Conservation (phyloP, 257 asterid species). For the Perilla frutescens region DNA sequence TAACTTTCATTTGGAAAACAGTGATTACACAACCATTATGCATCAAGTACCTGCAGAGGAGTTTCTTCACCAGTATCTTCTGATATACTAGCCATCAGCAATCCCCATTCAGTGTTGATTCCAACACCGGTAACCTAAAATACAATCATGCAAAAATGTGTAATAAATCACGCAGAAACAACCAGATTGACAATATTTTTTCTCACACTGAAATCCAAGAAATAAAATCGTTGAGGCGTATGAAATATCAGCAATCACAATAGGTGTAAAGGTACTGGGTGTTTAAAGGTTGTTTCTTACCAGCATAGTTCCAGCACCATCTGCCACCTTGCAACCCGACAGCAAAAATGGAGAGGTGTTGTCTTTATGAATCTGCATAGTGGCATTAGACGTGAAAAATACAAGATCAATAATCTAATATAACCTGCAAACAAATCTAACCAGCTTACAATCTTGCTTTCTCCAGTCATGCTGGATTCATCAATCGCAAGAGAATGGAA, state of each 20-base stretch:
- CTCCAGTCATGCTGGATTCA: slow-evolving; percentile 99
- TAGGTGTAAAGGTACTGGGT: neutral
- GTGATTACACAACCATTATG: slow-evolving; percentile 22
- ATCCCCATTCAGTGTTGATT: slow-evolving; percentile 97
- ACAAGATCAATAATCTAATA: slow-evolving; percentile 31
- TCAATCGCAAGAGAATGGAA: slow-evolving; percentile 96
- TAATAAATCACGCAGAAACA: slow-evolving; percentile 30
- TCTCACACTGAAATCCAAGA: neutral
- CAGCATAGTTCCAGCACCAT: slow-evolving; percentile 96
- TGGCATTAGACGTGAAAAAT: slow-evolving; percentile 34
- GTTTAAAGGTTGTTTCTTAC: slow-evolving; percentile 48
- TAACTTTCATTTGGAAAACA: slow-evolving; percentile 6
- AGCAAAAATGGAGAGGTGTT: slow-evolving; percentile 80
- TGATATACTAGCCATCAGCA: slow-evolving; percentile 93
- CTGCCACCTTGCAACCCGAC: slow-evolving; percentile 99
- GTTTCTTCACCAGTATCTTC: slow-evolving; percentile 99
- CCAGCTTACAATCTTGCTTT: slow-evolving; percentile 95
- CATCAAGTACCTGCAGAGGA: slow-evolving; percentile 79
- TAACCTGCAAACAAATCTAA: slow-evolving; percentile 43
- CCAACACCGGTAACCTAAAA: slow-evolving; percentile 92
- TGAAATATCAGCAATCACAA: slow-evolving; percentile 13
- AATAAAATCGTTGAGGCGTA: neutral
- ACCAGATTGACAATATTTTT: slow-evolving; percentile 3
- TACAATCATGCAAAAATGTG: neutral
- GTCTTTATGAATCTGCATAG: slow-evolving; percentile 74